These are phyloP conservation scores for Fusarium bactridioides DNA, from an alignment of 2,329 filamentous ascomycete species.

Conservation along the genomic window DNA sequence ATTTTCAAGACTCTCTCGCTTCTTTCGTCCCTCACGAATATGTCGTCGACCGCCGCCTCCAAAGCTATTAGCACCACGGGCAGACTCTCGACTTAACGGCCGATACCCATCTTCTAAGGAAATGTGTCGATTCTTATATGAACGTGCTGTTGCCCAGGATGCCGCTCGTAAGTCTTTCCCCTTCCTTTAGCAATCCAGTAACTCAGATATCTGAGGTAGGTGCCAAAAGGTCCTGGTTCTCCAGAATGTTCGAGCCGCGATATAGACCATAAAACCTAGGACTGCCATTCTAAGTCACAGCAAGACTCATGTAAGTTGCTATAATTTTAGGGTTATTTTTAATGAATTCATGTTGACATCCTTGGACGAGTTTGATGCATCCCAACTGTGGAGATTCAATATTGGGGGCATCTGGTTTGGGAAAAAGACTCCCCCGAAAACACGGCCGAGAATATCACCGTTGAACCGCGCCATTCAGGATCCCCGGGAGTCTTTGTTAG, in stretches of 20 bases:
- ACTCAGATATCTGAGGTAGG: neutral
- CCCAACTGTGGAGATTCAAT: neutral
- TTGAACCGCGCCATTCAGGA: slow-evolving; percentile 37
- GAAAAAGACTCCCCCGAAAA: slow-evolving; percentile 34
- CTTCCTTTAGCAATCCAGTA: neutral
- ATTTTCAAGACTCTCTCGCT: neutral
- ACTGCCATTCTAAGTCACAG: neutral
- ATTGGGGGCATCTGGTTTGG: neutral
- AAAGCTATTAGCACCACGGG: neutral
- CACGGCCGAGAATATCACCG: slow-evolving; percentile 35
- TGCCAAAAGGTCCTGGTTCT: neutral
- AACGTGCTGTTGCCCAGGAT: neutral
- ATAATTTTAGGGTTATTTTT: neutral
- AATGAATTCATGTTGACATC: neutral
- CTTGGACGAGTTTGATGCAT: neutral
- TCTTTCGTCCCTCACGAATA: neutral
- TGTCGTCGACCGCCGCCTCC: neutral
- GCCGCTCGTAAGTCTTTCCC: neutral
- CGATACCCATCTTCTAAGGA: neutral
- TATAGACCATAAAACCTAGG: neutral
- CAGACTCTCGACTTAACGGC: neutral
- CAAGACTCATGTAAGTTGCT: neutral
- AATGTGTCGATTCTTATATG: neutral
- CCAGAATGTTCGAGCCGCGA: neutral
- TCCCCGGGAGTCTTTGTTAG: neutral